Percentiles rank a stretch among this genome's conserved stretches.
Conservation (phyloP, 2,329 filamentous ascomycete species). For the Beauveria pseudobassiana region DNA sequence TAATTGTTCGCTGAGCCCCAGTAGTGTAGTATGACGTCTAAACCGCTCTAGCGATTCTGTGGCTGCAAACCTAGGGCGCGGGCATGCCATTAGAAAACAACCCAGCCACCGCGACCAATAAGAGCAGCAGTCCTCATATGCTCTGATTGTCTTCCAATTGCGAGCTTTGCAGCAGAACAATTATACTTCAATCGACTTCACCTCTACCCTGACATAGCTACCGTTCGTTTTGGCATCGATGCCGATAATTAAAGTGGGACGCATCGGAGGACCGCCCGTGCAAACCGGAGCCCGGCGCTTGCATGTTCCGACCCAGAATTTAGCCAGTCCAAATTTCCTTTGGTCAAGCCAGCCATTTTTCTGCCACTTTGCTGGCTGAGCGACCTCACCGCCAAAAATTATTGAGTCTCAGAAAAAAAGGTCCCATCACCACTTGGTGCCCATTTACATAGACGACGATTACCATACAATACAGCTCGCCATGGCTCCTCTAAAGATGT, state of each 20-base stretch:
- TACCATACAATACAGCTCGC: constrained; percentile 17
- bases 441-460: not conserved
- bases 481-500: constrained; percentile 37
- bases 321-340: not conserved
- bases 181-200: not conserved
- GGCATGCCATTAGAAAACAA: not conserved
- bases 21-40: constrained; percentile 4
- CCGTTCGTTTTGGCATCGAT: not conserved
- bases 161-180: not conserved
- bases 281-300: constrained; percentile 24
- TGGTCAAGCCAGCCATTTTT: constrained; percentile 4
- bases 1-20: not conserved
- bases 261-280: constrained; percentile 14
- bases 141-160: too few species aligned
- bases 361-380: constrained; percentile 11
- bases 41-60: not conserved
- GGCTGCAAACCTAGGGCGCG: not conserved
- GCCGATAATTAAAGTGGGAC: constrained; percentile 14
- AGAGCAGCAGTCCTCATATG: too few species aligned
- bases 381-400: constrained; percentile 23
- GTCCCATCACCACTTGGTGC: not conserved
- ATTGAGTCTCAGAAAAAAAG: constrained; percentile 6
- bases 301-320: constrained; percentile 24
- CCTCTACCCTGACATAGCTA: not conserved
- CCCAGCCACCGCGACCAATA: not conserved